Evolutionary conservation across 1,284 basidiomycete genomes (phyloP).

Genomic region (Vanrija pseudolonga): DNA sequence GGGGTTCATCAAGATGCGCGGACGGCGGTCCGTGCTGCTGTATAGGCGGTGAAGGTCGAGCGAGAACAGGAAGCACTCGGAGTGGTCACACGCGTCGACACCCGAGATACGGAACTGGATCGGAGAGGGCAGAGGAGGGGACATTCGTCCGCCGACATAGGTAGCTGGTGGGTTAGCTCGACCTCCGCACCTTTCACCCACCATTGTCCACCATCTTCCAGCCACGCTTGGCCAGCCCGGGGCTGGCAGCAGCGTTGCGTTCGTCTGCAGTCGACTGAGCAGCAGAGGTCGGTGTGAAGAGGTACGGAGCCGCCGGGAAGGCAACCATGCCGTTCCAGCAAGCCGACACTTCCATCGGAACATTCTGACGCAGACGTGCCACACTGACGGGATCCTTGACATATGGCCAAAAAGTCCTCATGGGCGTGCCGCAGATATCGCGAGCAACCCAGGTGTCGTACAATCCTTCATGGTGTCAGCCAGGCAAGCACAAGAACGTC

Average conservation of each 20-base stretch:
- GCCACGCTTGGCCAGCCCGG: conserved; percentile 17
- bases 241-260: neutral
- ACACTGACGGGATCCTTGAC: conserved; percentile 51
- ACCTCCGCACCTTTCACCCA: conserved; percentile 43
- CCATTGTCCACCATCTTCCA: conserved; percentile 43
- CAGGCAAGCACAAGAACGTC: too few relatives aligned
- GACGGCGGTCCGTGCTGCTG: conserved; percentile 37
- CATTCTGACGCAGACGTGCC: conserved; percentile 47
- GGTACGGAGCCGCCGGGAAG: conserved; percentile 54
- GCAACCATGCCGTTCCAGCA: conserved; percentile 55
- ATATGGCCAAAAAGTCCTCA: conserved; percentile 57
- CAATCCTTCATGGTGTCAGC: conserved; percentile 10
- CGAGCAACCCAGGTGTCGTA: conserved; percentile 56
- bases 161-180: conserved; percentile 37
- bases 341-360: conserved; percentile 55
- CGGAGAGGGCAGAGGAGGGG: conserved; percentile 47
- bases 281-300: conserved; percentile 44
- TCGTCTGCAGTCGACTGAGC: neutral
- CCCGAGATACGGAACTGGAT: conserved; percentile 53
- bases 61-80: conserved; percentile 57
- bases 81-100: conserved; percentile 54
- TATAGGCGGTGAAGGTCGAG: conserved; percentile 58
- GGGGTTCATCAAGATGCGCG: conserved; percentile 54
- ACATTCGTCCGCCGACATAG: conserved; percentile 35
- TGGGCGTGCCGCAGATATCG: conserved; percentile 50